phyloP scores from a whole-genome alignment of 192 early-diverging fungal species.

The Obelidium mucronatum region DNA sequence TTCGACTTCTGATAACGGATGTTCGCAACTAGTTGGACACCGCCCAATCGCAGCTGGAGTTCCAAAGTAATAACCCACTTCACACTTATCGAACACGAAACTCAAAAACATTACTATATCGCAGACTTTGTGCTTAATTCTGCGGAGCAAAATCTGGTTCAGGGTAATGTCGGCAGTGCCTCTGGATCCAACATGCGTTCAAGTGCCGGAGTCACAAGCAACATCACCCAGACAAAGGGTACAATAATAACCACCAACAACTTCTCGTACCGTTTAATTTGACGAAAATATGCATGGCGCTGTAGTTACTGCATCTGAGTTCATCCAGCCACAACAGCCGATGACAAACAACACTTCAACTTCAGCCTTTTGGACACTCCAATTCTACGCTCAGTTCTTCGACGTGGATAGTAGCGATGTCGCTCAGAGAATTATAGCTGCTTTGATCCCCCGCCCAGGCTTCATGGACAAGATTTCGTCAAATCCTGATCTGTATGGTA shows the following conservation, averaged over 20 bases:
- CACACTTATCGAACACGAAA: too few species aligned
- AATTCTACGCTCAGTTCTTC: slow-evolving; percentile 91
- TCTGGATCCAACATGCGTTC: neutral
- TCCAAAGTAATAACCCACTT: slow-evolving; percentile 58
- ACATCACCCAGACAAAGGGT: neutral
- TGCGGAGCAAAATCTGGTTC: slow-evolving; percentile 51
- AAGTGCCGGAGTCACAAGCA: neutral
- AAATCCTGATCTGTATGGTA: slow-evolving; percentile 96
- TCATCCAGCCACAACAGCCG: slow-evolving; percentile 22
- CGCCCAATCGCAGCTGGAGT: slow-evolving; percentile 57
- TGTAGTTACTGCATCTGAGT: neutral
- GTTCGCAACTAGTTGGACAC: too few species aligned
- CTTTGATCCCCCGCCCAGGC: slow-evolving; percentile 34
- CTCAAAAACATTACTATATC: too few species aligned
- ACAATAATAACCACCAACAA: too few species aligned
- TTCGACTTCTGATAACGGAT: too few species aligned
- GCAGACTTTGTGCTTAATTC: slow-evolving; percentile 60
- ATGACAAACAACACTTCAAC: slow-evolving; percentile 29
- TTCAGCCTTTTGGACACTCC: slow-evolving; percentile 81
- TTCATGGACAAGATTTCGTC: slow-evolving; percentile 81
- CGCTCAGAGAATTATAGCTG: slow-evolving; percentile 43
- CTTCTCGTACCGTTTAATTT: too few species aligned
- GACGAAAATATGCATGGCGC: neutral
- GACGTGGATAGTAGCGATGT: slow-evolving; percentile 92
- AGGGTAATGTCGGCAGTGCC: slow-evolving; percentile 27